Evolutionary conservation across 371 early-diverging fungal species (phyloP).

Genomic region (Syncephalastrum monosporum): DNA sequence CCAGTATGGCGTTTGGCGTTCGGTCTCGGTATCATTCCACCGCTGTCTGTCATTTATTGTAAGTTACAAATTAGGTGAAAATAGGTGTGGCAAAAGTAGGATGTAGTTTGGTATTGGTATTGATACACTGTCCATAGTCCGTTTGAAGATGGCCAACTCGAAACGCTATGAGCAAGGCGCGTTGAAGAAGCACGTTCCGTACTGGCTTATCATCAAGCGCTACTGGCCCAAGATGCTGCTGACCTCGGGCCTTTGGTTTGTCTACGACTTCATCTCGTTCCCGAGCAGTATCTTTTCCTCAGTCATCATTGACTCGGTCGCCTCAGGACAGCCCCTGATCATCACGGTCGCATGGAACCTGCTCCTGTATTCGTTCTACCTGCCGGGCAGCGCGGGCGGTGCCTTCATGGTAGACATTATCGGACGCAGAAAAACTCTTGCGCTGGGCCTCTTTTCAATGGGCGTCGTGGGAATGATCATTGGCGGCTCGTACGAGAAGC

Average conservation of each 20-base stretch:
- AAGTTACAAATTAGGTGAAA: constrained; percentile 12
- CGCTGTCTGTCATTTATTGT: constrained; percentile 60
- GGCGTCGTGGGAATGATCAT: constrained; percentile 61
- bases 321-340: constrained; percentile 40
- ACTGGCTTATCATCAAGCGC: constrained; percentile 52
- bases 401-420: constrained; percentile 54
- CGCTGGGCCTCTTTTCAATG: constrained; percentile 53
- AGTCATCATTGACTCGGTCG: constrained; percentile 51
- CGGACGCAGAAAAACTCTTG: constrained; percentile 59
- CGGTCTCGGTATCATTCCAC: constrained; percentile 58
- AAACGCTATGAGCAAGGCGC: constrained; percentile 47
- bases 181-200: constrained; percentile 57
- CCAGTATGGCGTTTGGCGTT: constrained; percentile 58
- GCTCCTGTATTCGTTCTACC: constrained; percentile 57
- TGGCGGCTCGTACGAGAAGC: constrained; percentile 47
- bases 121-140: constrained; percentile 27
- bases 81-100: neutral
- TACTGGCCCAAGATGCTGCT: constrained; percentile 62
- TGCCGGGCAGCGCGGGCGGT: constrained; percentile 58
- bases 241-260: constrained; percentile 62
- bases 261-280: constrained; percentile 64
- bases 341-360: constrained; percentile 57
- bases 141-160: constrained; percentile 58
- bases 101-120: neutral
- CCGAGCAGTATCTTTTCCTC: constrained; percentile 57